Base-by-base conservation (phyloP, 176 grass and related monocot species). In the Carex littledalei region DNA sequence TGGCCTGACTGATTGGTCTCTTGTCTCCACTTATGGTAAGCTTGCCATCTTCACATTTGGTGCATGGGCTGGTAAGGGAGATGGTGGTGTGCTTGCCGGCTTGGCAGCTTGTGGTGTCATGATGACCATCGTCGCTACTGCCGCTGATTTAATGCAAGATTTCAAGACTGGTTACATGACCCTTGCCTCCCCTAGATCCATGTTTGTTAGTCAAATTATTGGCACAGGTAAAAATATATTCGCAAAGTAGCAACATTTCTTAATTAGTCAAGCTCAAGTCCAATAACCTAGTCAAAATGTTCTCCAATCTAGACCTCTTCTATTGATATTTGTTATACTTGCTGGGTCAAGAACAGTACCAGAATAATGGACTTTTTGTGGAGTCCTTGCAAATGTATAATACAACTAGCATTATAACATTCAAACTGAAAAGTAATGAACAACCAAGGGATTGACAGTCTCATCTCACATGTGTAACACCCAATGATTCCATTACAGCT, bases 81-180 rank as follows among this genome's bases (percentile, higher is more conserved):
- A 95, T 66, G 84, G 89, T 13, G 91, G 93, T 0, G 93, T 95
- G 66, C 54, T 95, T 3, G 91, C 84, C 0, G 89, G 87, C 15
- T 80, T 95, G 0, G 89, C 93, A 62, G 85, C 93, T 29, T 95
- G 91, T 10, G 91, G 93, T 82, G 93, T 91, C 67, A 93, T 95
- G 91, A 91, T 95, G 93, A 91, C 29, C 87, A 92, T 95, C 52
- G 89, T 91, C 52, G 65, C 85, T 15, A 91, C 93, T 12, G 90
- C 93, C 17, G 37, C 93, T 57, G 91, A 95, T 64, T 85, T 95
- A n/a, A 93, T 95, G 93, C 91, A 93, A 74, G 91, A 96, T 79
- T 96, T 96, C 86, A 92, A 93, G 82, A 96, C 91, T 11, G 94
- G 94, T 10, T 96, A 95, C 52, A 6, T 95, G 75, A 95, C 93